Evolutionary conservation across 2,329 filamentous ascomycete species (phyloP).

Genomic region (Diaporthe capsici): DNA sequence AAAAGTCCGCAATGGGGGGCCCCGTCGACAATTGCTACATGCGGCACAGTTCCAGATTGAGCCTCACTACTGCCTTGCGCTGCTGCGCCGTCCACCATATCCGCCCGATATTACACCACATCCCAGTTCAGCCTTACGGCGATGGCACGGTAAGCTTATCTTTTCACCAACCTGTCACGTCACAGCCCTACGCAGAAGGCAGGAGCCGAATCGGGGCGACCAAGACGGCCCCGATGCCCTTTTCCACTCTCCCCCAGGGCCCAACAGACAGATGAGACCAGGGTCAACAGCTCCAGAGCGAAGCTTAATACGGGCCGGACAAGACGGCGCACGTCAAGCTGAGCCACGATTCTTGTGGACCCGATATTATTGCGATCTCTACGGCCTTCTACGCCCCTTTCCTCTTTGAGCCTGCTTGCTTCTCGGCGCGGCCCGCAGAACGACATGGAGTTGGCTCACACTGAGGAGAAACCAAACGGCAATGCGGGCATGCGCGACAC

Average conservation of each 20-base stretch:
- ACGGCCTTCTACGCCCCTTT: background rate
- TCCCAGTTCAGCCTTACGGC: conserved; percentile 34
- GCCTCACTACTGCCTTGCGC: background rate
- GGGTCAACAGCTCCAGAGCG: background rate
- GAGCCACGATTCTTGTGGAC: conserved; percentile 31
- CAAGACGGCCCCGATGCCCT: conserved; percentile 7
- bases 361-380: background rate
- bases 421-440: conserved; percentile 12
- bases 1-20: background rate
- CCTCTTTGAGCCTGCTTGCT: background rate
- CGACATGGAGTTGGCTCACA: background rate
- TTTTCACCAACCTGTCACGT: background rate
- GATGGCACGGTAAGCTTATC: conserved; percentile 32
- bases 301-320: conserved; percentile 1
- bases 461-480: background rate
- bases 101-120: conserved; percentile 22
- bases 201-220: conserved; percentile 1
- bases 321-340: conserved; percentile 9
- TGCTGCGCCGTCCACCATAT: conserved; percentile 16
- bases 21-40: background rate
- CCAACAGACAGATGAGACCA: conserved; percentile 9
- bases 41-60: too few species aligned
- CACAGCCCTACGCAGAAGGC: conserved; percentile 16
- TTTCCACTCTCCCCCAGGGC: background rate
- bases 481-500: background rate